Percentiles rank a stretch among this genome's conserved stretches.
Conservation (phyloP, 805 yeast genomes). For the Pichia membranifaciens region DNA sequence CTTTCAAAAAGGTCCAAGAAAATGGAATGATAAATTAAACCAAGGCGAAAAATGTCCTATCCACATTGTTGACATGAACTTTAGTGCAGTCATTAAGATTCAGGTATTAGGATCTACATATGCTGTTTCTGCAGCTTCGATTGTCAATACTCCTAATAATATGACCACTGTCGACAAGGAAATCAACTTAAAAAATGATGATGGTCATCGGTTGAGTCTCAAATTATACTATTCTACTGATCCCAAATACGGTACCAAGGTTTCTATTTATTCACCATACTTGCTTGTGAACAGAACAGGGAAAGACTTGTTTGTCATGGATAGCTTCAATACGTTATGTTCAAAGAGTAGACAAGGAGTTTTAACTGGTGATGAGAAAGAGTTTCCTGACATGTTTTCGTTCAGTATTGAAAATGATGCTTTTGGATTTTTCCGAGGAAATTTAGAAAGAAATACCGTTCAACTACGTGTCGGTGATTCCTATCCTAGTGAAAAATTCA, state of each 20-base stretch:
- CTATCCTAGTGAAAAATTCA: conserved; percentile 62
- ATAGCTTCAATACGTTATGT: conserved; percentile 44
- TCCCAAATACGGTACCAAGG: conserved; percentile 52
- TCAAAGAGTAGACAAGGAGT: conserved; percentile 27
- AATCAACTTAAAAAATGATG: conserved; percentile 44
- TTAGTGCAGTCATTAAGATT: conserved; percentile 55
- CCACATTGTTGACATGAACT: conserved; percentile 69
- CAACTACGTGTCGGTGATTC: conserved; percentile 62
- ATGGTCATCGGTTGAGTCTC: conserved; percentile 64
- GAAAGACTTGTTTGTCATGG: conserved; percentile 53
- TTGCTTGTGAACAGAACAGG: conserved; percentile 78
- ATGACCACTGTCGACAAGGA: conserved; percentile 30
- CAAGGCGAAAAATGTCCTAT: conserved; percentile 67
- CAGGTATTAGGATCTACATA: conserved; percentile 58
- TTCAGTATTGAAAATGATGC: conserved; percentile 51
- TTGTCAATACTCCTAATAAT: conserved; percentile 51
- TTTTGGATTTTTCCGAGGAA: conserved; percentile 24
- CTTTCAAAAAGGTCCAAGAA: conserved; percentile 67
- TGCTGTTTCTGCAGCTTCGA: conserved; percentile 63
- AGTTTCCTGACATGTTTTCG: conserved; percentile 75
- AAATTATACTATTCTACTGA: conserved; percentile 56
- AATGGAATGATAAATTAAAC: conserved; percentile 55
- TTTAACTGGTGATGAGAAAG: background rate
- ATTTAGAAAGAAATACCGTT: conserved; percentile 56
- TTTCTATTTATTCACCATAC: conserved; percentile 79